A percentile compares a stretch with the other conserved stretches of the same genome.
phyloP scores from a whole-genome alignment of 805 yeast species.

The Cyberlindnera galapagoensis region DNA sequence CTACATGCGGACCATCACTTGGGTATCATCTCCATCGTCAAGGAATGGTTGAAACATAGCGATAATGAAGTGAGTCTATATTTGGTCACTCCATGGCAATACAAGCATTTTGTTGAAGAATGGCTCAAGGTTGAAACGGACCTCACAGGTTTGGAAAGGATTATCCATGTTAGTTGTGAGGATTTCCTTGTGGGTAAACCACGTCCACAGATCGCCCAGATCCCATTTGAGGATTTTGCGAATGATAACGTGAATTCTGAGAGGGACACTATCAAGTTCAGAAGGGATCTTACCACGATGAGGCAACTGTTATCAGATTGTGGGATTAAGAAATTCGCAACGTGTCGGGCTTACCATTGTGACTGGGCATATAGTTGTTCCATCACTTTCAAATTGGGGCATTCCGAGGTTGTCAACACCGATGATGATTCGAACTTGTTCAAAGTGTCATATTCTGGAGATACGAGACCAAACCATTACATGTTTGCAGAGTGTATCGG shows the following conservation, averaged over 20 bases:
- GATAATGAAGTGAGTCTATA: slow-evolving; percentile 39
- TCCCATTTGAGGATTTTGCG: slow-evolving; percentile 21
- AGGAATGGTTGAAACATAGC: slow-evolving; percentile 53
- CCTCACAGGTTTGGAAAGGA: slow-evolving; percentile 31
- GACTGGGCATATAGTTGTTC: slow-evolving; percentile 69
- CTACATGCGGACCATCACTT: slow-evolving; percentile 96
- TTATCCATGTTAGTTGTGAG: slow-evolving; percentile 56
- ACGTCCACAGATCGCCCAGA: slow-evolving; percentile 26
- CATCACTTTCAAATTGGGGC: slow-evolving; percentile 37
- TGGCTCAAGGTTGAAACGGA: slow-evolving; percentile 48
- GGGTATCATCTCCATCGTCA: slow-evolving; percentile 67
- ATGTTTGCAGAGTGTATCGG: slow-evolving; percentile 62
- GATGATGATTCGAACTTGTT: slow-evolving; percentile 30
- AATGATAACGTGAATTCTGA: neutral
- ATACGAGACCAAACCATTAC: slow-evolving; percentile 72
- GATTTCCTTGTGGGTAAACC: slow-evolving; percentile 38
- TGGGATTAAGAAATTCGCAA: slow-evolving; percentile 37
- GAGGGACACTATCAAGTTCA: slow-evolving; percentile 1
- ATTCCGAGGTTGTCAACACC: slow-evolving; percentile 7
- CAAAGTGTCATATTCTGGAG: slow-evolving; percentile 87
- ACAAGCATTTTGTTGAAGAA: slow-evolving; percentile 58
- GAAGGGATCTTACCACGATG: slow-evolving; percentile 25
- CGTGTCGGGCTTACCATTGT: slow-evolving; percentile 83
- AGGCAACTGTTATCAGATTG: slow-evolving; percentile 34
- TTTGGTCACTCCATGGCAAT: slow-evolving; percentile 72